Evolutionary conservation across 2,329 filamentous ascomycete genomes (phyloP).

Genomic region (Colletotrichum aenigma): DNA sequence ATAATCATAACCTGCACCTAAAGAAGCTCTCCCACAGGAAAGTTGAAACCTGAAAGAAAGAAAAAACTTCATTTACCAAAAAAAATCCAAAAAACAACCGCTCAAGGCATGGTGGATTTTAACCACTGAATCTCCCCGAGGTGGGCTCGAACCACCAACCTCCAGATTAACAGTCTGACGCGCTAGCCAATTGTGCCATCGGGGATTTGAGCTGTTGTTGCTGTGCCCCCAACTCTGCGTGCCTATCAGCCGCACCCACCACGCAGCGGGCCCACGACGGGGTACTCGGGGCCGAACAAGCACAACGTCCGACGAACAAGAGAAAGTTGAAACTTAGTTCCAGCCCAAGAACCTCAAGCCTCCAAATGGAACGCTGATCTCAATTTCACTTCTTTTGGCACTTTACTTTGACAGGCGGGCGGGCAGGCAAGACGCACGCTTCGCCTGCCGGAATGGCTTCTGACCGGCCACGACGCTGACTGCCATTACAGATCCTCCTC

Average conservation of each 20-base stretch:
- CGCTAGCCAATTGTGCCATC: conserved; percentile 22
- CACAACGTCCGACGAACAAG: neutral
- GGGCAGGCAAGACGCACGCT: neutral
- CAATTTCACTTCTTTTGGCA: neutral
- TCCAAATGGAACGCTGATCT: neutral
- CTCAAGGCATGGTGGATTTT: neutral
- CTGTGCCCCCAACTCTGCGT: rapidly evolving
- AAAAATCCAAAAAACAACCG: rapidly evolving
- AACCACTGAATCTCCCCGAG: conserved; percentile 8
- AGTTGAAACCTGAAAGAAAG: neutral
- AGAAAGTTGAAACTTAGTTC: neutral
- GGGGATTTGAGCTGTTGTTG: conserved; percentile 3
- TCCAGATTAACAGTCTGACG: conserved; percentile 23
- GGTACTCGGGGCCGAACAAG: neutral
- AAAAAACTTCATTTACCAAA: neutral
- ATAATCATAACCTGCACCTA: neutral
- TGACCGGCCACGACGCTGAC: neutral
- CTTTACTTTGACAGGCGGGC: neutral
- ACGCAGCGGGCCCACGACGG: neutral
- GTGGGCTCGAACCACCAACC: conserved; percentile 22
- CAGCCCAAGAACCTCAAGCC: neutral
- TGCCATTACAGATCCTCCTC: neutral
- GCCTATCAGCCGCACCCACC: rapidly evolving
- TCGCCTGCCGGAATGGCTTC: neutral
- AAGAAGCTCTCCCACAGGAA: neutral